Evolutionary conservation across 257 asterid species (phyloP).

Genomic region (Nicotiana tabacum): DNA sequence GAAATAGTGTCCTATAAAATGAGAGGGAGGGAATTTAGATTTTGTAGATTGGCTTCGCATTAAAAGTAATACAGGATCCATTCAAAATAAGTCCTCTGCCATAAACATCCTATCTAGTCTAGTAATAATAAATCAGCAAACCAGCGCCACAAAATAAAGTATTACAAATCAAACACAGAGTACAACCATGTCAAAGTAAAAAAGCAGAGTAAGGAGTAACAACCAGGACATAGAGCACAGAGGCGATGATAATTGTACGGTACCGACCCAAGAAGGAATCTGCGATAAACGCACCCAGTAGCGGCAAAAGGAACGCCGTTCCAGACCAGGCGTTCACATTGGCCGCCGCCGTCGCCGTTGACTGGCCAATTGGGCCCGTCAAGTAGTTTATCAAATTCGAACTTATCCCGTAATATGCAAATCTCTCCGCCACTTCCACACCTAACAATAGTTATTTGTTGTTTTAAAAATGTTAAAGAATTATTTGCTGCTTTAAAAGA

Average conservation of each 20-base stretch:
- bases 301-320: not conserved
- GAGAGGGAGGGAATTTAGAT: too few relatives aligned
- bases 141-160: too few relatives aligned
- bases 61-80: not conserved
- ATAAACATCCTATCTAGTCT: too few relatives aligned
- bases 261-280: slow-evolving; percentile 12
- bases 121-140: too few relatives aligned
- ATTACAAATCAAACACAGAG: too few relatives aligned
- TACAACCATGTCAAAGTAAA: too few relatives aligned
- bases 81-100: too few relatives aligned
- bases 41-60: too few relatives aligned
- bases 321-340: slow-evolving; percentile 15
- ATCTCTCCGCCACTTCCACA: slow-evolving; percentile 12
- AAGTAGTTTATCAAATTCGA: slow-evolving; percentile 9
- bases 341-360: slow-evolving; percentile 7
- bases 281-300: slow-evolving; percentile 9
- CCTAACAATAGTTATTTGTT: not conserved
- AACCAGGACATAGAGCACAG: slow-evolving; percentile 10
- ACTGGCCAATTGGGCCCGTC: slow-evolving; percentile 10
- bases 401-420: slow-evolving; percentile 12
- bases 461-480: too few relatives aligned
- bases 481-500: too few relatives aligned
- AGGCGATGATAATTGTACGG: slow-evolving; percentile 10
- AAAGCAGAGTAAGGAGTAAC: not conserved
- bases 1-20: too few relatives aligned